Base-by-base conservation (phyloP, 2,329 filamentous ascomycete species). In the Epichloe coenophiala region DNA sequence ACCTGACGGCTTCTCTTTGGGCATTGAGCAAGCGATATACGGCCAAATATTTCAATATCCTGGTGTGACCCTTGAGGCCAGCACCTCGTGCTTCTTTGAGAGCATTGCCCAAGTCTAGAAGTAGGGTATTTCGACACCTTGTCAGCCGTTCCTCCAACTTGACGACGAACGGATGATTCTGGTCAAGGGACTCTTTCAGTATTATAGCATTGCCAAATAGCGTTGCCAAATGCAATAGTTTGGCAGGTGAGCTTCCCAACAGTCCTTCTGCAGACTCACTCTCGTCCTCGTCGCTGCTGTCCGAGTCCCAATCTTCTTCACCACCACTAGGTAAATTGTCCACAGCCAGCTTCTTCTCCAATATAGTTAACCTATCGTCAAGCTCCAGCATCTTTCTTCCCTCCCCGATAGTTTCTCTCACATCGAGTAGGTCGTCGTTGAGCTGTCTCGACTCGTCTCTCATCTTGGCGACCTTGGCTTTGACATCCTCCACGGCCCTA, bases 401-500 rank as follows among this genome's bases (percentile, higher is more conserved):
- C 2, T 66, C 57, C 57, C 84, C 80, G 41, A 91, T 82, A 47
- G 82, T 73, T 12, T 69, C 67, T 52, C 80, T 74, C 5, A 90
- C 75, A n/a, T 61, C 68, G 54, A 73, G 76, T 61, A 90, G 78
- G 65, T 94, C 81, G n/a, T 70, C 65, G 50, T 88, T 72, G 48
- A 89, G 66, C 4, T 62, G 65, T 38, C 72, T 71, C 2, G 89
- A 78, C 58, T 91, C 83, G 19, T 67, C 66, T 23, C 78, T 80
- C 55, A 84, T 76, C 52, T 77, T 74, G 7, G 72, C 70, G 0
- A 96, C 86, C 17, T 75, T 76, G 9, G 69, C 71, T 61, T 81
- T 81, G 46, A 97, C 76, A 47, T 83, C 82, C 56, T 87, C 83
- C 1, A 96, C 79, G 48, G 93, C 88, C 55, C 90, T 78, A 53